Base-by-base conservation (phyloP, 352 stramenopile species). In the Globisporangium carolinianum region DNA sequence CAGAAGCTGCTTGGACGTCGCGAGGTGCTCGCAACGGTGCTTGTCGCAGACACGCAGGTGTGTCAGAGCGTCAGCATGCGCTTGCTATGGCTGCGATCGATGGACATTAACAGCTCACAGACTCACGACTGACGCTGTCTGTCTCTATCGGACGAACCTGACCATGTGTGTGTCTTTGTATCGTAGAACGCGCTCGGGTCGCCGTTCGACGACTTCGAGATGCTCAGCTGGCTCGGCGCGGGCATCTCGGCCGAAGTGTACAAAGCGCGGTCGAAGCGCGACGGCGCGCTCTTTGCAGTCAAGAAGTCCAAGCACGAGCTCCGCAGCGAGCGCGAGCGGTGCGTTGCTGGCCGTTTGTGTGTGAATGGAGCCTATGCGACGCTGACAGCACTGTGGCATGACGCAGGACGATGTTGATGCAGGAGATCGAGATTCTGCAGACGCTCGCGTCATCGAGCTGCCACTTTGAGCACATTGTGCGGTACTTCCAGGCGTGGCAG, bases 401-500 rank as follows among this genome's bases (percentile, higher is more conserved):
- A 17, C 41, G 46, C 61, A 93, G 83, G 45, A 68, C 83, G 10
- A 60, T 89, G 39, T 62, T 83, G 57, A 45, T 82, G 1, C 74
- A 86, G 64, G 84, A 94, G 56, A 87, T 92, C 43, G 42, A 58
- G 5, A 74, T 87, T 15, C 58, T 87, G 10, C 60, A 86, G 58
- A 61, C 73, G 1, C 47, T 91, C 6, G 46, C 63, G 11, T 41
- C 63, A 1, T 77, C 72, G 1, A 63, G 46, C n/a, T 43, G 59
- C 2, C 71, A 76, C 55, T 89, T 88, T 47, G 68, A 79, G 8
- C 87, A 98, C 57, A 89, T 98, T 65, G 88, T 98, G 3, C 75
- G 91, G 15, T 98, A 98, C 68, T 91, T 98, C 66, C 90, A 98
- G 69, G 93, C 95, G 1, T 98, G 91, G 89, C 87, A 96, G 64